Base-by-base conservation (phyloP, 1,139 yeast genomes). In the Saccharomyces hybrid region DNA sequence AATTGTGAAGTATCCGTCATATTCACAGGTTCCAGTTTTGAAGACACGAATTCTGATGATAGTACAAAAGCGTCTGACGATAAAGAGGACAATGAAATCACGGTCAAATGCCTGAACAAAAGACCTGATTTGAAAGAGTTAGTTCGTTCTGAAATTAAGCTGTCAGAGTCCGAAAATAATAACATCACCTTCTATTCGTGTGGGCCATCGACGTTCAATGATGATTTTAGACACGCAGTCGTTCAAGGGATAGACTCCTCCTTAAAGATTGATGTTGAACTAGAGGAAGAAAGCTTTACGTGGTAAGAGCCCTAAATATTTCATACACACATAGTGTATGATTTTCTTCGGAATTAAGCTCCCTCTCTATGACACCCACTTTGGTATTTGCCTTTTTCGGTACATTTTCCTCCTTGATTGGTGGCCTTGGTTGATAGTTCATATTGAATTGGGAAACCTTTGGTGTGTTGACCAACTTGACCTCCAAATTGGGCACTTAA, bases 71-170 rank as follows among this genome's bases (percentile, higher is more conserved):
- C 21, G 1, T 24, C 14, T 28, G 51, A 50, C 32, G 26, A 48
- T 26, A 58, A 55, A 44, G 16, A 52, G 52, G 57, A 63, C 52
- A 53, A 57, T 54, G 57, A 21, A 32, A 27, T 59, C 9, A 47
- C 51, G 27, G 52, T 63, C 7, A 48, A 51, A 11, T 48, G 54
- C 6, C 60, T 73, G 50, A 72, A 72, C 34, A 73, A 71, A 11
- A 73, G 81, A 56, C 84, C 84, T 2, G 69, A 75, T 53, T 58
- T 81, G 28, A 59, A 63, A 3, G 62, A 59, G 1, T 56, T 79
- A 14, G 72, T 80, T 2, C 59, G 59, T 5, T 57, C 68, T 3
- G 78, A 75, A 50, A 69, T 80, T 26, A 34, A 50, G 46, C n/a
- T 53, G 64, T 11, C 52, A 61, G 29, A 42, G 47, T 7, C 52